These are phyloP conservation scores for Trichosporon ovoides DNA, from an alignment of 1,284 basidiomycete genomes.

Conservation along the genomic window DNA sequence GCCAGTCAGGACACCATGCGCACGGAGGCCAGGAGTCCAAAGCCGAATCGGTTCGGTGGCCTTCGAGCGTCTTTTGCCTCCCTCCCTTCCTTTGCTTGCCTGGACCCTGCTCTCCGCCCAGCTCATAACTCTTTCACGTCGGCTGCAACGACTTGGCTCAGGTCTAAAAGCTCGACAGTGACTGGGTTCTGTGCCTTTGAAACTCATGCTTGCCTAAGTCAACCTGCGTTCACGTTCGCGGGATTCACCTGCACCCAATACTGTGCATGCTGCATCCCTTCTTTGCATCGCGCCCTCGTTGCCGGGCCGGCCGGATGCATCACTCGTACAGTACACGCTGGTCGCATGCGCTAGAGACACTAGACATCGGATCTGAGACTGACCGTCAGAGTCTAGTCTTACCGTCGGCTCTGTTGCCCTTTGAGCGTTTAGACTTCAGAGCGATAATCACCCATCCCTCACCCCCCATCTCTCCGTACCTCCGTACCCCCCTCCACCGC, in stretches of 20 bases:
- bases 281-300: no score
- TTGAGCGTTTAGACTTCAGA: not conserved
- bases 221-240: no score
- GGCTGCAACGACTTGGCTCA: no score
- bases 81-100: not conserved
- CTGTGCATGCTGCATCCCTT: no score
- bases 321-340: no score
- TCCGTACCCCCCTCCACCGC: slow-evolving; percentile 4
- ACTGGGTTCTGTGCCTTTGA: slow-evolving; percentile 1
- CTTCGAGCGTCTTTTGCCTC: not conserved
- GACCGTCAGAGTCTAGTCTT: not conserved
- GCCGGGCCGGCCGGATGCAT: no score
- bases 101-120: not conserved
- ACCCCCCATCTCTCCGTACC: not conserved
- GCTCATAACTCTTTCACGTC: no score
- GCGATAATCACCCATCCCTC: not conserved
- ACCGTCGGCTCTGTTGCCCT: slow-evolving; percentile 1
- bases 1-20: not conserved
- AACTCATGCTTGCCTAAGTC: no score
- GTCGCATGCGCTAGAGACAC: no score
- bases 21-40: not conserved
- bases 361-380: not conserved
- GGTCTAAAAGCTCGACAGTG: no score
- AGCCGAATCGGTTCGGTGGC: not conserved
- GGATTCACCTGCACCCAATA: no score